Evolutionary conservation across 805 yeast genomes (phyloP).

Genomic region (Ogataea parapolymorpha): DNA sequence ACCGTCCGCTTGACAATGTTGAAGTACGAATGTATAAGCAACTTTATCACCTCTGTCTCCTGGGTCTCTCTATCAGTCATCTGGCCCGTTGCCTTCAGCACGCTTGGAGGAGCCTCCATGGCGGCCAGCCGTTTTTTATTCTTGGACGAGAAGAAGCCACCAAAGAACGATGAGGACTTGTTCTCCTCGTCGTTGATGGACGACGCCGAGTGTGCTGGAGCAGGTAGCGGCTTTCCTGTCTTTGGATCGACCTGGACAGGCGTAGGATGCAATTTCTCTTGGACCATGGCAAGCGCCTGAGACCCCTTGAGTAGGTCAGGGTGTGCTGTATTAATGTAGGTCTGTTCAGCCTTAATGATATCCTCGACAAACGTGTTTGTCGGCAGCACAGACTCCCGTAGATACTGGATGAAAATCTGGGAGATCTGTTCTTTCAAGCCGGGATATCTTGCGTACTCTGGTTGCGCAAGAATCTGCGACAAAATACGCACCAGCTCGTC

Average conservation of each 20-base stretch:
- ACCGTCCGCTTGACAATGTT: slow-evolving; percentile 90
- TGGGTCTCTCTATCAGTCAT: slow-evolving; percentile 93
- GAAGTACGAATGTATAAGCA: slow-evolving; percentile 86
- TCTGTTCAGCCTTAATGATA: slow-evolving; percentile 80
- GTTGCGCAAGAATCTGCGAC: slow-evolving; percentile 76
- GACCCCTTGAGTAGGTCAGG: slow-evolving; percentile 95
- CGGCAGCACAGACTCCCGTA: slow-evolving; percentile 77
- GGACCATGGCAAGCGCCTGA: slow-evolving; percentile 89
- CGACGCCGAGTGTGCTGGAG: slow-evolving; percentile 31
- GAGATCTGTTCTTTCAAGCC: slow-evolving; percentile 83
- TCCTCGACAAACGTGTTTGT: slow-evolving; percentile 84
- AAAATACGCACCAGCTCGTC: slow-evolving; percentile 92
- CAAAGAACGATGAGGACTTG: slow-evolving; percentile 77
- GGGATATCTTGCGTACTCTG: slow-evolving; percentile 87
- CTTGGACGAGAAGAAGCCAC: slow-evolving; percentile 89
- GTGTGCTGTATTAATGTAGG: slow-evolving; percentile 96
- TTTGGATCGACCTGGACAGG: slow-evolving; percentile 83
- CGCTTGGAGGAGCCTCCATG: slow-evolving; percentile 97
- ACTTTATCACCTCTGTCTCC: slow-evolving; percentile 96
- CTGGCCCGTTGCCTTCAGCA: slow-evolving; percentile 85
- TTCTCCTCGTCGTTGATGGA: slow-evolving; percentile 41
- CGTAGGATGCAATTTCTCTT: slow-evolving; percentile 79
- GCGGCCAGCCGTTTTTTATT: slow-evolving; percentile 91
- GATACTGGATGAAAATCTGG: slow-evolving; percentile 70
- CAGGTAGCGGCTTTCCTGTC: slow-evolving; percentile 75